Evolutionary conservation across 306 rosid genomes (phyloP), one percentile per base, ranked within the genome.

Genomic region (Pterocarpus macrocarpus): DNA sequence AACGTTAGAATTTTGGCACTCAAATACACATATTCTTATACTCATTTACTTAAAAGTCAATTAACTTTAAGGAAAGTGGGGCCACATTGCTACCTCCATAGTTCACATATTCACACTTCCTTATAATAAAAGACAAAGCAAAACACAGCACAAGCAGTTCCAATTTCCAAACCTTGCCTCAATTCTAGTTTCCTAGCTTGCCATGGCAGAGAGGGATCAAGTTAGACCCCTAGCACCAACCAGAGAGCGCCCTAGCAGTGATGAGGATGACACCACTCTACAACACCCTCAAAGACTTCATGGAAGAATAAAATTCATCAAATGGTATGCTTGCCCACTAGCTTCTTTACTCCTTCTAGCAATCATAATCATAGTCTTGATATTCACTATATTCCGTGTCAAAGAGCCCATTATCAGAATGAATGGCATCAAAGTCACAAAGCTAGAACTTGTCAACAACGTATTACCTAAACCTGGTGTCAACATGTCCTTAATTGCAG

Each of bases 401-500:
- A 90, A 86, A 77, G 85, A 88, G 5, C 97, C 97, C 0, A 9
- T 82, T 0, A 90, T 92, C 38, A 82, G 5, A 14, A 75, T 92
- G 92, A 90, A 92, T 56, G 61, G 80, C 0, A 0, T 90, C 71
- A 78, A 35, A 2, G 28, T 92, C 88, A 82, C 87, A 2, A 79
- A 63, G 14, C 70, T 88, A 0, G 81, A 88, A 65, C 55, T 88
- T 16, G 68, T 32, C 67, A 92, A 88, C 65, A 78, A 15, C 69
- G 50, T 69, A 7, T 22, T 10, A 14, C 87, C 84, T 0, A 81
- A 79, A 43, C 63, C 83, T 0, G 90, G 91, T 4, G 62, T 76
- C 30, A 92, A 90, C 86, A 64, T 90, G 52, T 87, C 94, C 69
- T 3, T 89, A 2, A 67, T 69, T 0, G 92, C 91, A 0, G 84